Evolutionary conservation across 148 eudicot genomes (phyloP), one percentile per base, ranked within the genome.

Genomic region (Amaranthus hypochondriacus): DNA sequence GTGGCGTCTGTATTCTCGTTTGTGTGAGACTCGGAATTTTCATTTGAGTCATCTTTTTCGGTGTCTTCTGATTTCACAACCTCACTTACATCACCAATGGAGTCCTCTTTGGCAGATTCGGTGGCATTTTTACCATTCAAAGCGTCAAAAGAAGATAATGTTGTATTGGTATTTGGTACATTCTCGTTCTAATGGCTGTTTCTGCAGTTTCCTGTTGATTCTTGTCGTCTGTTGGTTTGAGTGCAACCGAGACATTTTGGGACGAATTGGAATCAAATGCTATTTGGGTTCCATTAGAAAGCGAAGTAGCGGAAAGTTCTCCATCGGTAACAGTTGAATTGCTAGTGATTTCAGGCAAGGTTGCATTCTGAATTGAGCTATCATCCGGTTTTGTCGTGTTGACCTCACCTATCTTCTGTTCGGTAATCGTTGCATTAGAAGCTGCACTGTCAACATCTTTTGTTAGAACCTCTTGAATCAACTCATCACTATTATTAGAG

Each of bases 21-120:
- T 2, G 82, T 71, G 5, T 74, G 81, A 54, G 73, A 73, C 15
- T 72, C 73, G 9, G 72, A 81, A 69, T 46, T 79, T 73, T 83
- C 89, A 81, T 83, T 76, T 57, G 73, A 80, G 65, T 46, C 78
- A 15, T 69, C 78, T 50, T 78, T 68, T 63, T 10, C 88, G 67
- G 43, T 72, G 58, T 72, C 77, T 5, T 78, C 86, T 12, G 47
- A 55, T 54, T 83, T 77, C 70, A 76, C 78, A 60, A 48, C 73
- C 48, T 57, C 78, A 43, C n/a, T 50, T 56, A 50, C 68, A 42
- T 63, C 72, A 52, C n/a, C 54, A 58, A 15, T 28, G 28, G 76
- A 68, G 49, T 56, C 70, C 11, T 68, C 73, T 68, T 68, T 68
- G 51, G 63, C 68, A 69, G 68, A 79, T 15, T 72, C 57, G 14